These are phyloP conservation scores for Globisporangium cylindrosporum DNA, from an alignment of 352 stramenopile species.

Conservation along the genomic window DNA sequence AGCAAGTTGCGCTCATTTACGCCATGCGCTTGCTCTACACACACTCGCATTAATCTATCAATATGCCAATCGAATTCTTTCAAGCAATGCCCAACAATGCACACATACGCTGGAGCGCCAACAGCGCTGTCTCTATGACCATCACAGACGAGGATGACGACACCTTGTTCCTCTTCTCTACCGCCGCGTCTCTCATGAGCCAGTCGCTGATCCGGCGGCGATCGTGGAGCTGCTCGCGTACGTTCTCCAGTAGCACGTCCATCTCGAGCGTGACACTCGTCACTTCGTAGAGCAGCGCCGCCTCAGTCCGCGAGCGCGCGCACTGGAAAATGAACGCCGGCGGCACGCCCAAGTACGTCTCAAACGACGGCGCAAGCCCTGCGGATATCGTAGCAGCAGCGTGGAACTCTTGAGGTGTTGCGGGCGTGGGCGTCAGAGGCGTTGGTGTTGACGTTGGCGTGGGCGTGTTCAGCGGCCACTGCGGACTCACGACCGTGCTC, in stretches of 20 bases:
- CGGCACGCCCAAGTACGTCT: slow-evolving; percentile 23
- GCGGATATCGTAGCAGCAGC: slow-evolving; percentile 5
- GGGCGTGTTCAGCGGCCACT: neutral
- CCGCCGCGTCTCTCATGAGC: neutral
- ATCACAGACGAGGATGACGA: neutral
- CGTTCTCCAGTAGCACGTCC: slow-evolving; percentile 26
- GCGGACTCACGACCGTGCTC: slow-evolving; percentile 4
- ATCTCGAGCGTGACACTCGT: slow-evolving; percentile 29
- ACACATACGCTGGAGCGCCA: slow-evolving; percentile 31
- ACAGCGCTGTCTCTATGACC: slow-evolving; percentile 23
- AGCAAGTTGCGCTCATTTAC: slow-evolving; percentile 18
- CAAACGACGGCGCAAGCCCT: slow-evolving; percentile 4
- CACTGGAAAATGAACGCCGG: slow-evolving; percentile 20
- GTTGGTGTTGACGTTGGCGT: slow-evolving; percentile 3
- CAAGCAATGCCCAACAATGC: neutral
- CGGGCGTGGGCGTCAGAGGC: slow-evolving; percentile 13
- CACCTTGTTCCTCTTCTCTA: neutral
- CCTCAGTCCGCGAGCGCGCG: slow-evolving; percentile 20
- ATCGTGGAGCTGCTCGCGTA: slow-evolving; percentile 38
- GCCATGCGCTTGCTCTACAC: slow-evolving; percentile 13
- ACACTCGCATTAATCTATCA: no score
- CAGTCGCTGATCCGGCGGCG: slow-evolving; percentile 18
- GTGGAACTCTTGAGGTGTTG: slow-evolving; percentile 21
- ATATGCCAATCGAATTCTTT: neutral
- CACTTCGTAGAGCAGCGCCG: slow-evolving; percentile 30